Conservation (phyloP, 2,329 filamentous ascomycete species). For the Pseudogymnoascus sp. region DNA sequence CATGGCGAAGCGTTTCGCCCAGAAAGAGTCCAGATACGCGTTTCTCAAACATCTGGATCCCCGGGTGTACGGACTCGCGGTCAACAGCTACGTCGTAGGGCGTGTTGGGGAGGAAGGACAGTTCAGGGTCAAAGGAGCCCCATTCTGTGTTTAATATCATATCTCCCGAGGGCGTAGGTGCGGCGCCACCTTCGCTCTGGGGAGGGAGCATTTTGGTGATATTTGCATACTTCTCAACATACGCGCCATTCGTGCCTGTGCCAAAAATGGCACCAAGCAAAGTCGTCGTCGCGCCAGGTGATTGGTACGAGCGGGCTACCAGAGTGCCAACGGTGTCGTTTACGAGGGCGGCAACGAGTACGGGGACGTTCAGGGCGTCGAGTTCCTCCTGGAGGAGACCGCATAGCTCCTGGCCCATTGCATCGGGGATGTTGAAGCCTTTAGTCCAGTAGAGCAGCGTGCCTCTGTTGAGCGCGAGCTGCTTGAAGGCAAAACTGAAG, state of each 20-base stretch:
- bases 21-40: slow-evolving; percentile 97
- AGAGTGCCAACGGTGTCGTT: slow-evolving; percentile 97
- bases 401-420: slow-evolving; percentile 90
- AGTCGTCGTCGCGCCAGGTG: slow-evolving; percentile 76
- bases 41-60: slow-evolving; percentile 98
- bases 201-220: slow-evolving; percentile 63
- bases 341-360: slow-evolving; percentile 89
- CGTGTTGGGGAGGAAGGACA: slow-evolving; percentile 80
- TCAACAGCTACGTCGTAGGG: slow-evolving; percentile 76
- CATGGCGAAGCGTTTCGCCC: slow-evolving; percentile 81
- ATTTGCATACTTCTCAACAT: slow-evolving; percentile 83
- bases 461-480: slow-evolving; percentile 91
- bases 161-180: slow-evolving; percentile 72
- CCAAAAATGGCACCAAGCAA: slow-evolving; percentile 95
- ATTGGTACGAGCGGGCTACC: slow-evolving; percentile 95
- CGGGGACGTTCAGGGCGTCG: slow-evolving; percentile 75
- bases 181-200: slow-evolving; percentile 57
- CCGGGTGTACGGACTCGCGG: slow-evolving; percentile 75
- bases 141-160: slow-evolving; percentile 99
- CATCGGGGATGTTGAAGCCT: slow-evolving; percentile 94
- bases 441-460: slow-evolving; percentile 96
- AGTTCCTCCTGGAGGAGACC: slow-evolving; percentile 82
- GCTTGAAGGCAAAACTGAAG: slow-evolving; percentile 94
- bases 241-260: slow-evolving; percentile 94
- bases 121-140: slow-evolving; percentile 94